These are phyloP conservation scores for Deinandra increscens DNA, from an alignment of 129 eudicot genomes.

Conservation along the genomic window DNA sequence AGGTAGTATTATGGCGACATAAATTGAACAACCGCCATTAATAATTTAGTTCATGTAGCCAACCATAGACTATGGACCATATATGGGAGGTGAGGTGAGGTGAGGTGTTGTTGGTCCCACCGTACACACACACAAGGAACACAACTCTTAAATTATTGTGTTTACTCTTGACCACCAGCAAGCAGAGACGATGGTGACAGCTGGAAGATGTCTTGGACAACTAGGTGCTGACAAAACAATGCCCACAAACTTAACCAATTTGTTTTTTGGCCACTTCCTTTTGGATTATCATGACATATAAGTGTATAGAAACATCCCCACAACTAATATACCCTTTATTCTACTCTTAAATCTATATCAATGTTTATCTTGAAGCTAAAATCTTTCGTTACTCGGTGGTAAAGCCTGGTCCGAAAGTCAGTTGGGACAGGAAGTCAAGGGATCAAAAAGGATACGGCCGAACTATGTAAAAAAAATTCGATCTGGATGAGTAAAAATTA, in stretches of 20 bases:
- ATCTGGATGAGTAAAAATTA: too few relatives aligned
- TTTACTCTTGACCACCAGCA: conserved; percentile 26
- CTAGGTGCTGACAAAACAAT: conserved; percentile 26
- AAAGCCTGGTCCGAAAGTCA: too few relatives aligned
- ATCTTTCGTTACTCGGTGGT: too few relatives aligned
- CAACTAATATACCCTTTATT: too few relatives aligned
- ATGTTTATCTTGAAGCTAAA: too few relatives aligned
- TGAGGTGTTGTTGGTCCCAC: conserved; percentile 21
- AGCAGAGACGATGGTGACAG: conserved; percentile 25
- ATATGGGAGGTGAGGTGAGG: conserved; percentile 12
- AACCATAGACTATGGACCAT: conserved; percentile 20
- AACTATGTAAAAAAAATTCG: too few relatives aligned
- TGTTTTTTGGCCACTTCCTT: conserved; percentile 16
- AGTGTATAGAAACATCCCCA: too few relatives aligned
- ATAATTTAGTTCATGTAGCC: conserved; percentile 13
- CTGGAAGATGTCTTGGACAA: conserved; percentile 28
- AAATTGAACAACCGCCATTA: conserved; percentile 21
- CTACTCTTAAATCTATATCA: too few relatives aligned
- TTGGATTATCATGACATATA: too few relatives aligned
- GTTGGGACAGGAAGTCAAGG: too few relatives aligned
- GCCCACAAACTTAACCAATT: conserved; percentile 17
- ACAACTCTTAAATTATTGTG: conserved; percentile 25
- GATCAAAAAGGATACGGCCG: too few relatives aligned
- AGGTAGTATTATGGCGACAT: conserved; percentile 7
- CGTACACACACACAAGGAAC: conserved; percentile 4